These are phyloP conservation scores for Juglanconis oblonga DNA, from an alignment of 2,329 filamentous ascomycete genomes.

Conservation along the genomic window DNA sequence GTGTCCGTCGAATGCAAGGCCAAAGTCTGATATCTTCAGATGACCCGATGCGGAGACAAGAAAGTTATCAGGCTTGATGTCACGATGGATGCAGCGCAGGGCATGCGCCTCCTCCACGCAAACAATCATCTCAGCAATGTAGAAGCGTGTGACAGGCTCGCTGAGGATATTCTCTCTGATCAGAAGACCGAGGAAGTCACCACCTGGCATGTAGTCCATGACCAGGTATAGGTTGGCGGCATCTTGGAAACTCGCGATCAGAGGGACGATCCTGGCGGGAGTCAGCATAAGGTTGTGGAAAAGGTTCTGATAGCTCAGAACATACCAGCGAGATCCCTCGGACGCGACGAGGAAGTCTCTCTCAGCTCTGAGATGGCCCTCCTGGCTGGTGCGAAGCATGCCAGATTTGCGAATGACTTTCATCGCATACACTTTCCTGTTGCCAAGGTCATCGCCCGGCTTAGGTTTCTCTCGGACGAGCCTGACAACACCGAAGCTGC, in stretches of 20 bases:
- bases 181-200: constrained; percentile 85
- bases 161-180: constrained; percentile 81
- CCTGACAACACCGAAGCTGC: constrained; percentile 89
- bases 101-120: constrained; percentile 91
- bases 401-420: constrained; percentile 93
- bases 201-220: constrained; percentile 98
- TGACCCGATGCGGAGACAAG: constrained; percentile 85
- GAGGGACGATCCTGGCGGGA: constrained; percentile 68
- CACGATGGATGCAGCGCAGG: constrained; percentile 87
- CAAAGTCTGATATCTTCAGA: constrained; percentile 94
- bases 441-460: constrained; percentile 24
- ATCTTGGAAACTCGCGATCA: constrained; percentile 89
- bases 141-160: constrained; percentile 78
- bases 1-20: constrained; percentile 89
- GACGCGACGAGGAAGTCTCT: constrained; percentile 88
- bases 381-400: constrained; percentile 88
- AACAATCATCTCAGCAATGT: constrained; percentile 92
- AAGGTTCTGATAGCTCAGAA: not conserved
- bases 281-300: constrained; percentile 6
- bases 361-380: constrained; percentile 88
- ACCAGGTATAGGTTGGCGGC: constrained; percentile 80
- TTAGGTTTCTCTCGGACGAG: constrained; percentile 68
- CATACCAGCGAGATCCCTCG: constrained; percentile 76
- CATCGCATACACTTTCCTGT: constrained; percentile 80
- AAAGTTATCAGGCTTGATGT: constrained; percentile 97